Percentiles rank a stretch among this genome's conserved stretches.
phyloP scores from a whole-genome alignment of 306 rosid species.

The Cucurbita argyrosperma region DNA sequence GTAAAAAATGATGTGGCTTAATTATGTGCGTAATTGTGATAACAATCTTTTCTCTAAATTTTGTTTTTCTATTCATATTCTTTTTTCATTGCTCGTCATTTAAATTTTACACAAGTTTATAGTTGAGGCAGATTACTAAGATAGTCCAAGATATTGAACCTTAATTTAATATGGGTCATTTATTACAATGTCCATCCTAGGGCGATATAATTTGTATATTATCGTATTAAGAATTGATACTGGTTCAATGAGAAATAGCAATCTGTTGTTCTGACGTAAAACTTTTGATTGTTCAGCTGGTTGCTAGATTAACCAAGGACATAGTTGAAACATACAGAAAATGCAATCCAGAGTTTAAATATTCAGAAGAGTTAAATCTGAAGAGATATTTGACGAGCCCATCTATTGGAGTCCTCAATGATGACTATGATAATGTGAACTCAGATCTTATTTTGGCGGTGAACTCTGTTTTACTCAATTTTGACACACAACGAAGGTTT shows the following conservation, averaged over 20 bases:
- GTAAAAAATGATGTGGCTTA: not conserved
- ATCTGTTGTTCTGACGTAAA: conserved; percentile 17
- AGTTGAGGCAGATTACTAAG: not conserved
- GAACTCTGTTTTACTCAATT: conserved; percentile 58
- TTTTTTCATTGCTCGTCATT: not conserved
- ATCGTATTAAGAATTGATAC: not conserved
- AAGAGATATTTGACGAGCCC: conserved; percentile 91
- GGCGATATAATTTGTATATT: not conserved
- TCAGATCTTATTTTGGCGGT: conserved; percentile 85
- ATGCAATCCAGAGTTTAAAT: conserved; percentile 86
- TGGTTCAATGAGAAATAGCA: not conserved
- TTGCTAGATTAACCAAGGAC: conserved; percentile 79
- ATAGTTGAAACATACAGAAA: conserved; percentile 74
- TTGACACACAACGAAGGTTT: conserved; percentile 61
- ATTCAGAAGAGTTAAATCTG: conserved; percentile 85
- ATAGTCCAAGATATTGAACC: not conserved
- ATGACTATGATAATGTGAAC: conserved; percentile 81
- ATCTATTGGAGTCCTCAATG: conserved; percentile 82
- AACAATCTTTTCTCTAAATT: not conserved
- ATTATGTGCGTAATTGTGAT: not conserved
- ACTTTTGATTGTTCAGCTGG: conserved; percentile 50
- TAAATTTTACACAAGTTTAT: not conserved
- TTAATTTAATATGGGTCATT: not conserved
- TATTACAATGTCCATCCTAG: not conserved
- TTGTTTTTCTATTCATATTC: not conserved